Evolutionary conservation across 352 stramenopile species (phyloP), one percentile per base, ranked within the genome.

Genomic region (Phytopythium sindhum): DNA sequence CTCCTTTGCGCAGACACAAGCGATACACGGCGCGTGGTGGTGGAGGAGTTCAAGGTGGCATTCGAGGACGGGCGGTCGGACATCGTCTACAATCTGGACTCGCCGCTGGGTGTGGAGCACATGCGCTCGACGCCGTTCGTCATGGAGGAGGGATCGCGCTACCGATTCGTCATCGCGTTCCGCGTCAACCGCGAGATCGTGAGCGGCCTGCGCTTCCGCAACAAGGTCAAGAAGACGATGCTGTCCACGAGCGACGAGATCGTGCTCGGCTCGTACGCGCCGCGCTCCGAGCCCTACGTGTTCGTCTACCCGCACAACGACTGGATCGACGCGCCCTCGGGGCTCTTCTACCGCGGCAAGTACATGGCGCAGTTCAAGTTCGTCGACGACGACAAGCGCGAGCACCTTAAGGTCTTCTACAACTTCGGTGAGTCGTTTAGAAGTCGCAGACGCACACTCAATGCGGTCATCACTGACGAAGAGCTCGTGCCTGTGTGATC

Each of bases 181-280:
- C 82, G 86, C 47, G 88, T 96, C 50, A 95, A 97, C 57, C 81
- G 84, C 23, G 67, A 83, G 15, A 96, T 97, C 61, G 83, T 97
- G 39, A 92, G 83, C 48, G 88, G 89, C 2, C 60, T 96, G 41
- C 86, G 86, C 44, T 97, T 96, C 72, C 72, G 74, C 50, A 96
- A 96, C 68, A 93, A 94, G 66, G 81, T 91, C 51, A 93, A 90
- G 59, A 95, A 93, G 70, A 88, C 84, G 21, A 76, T 96, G 33
- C 65, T 96, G 12, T 81, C 83, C 12, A 86, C 71, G 19, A 73
- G 66, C 0, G 89, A 96, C 58, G 80, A 95, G 70, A 80, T 97
- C 45, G 83, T 96, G 23, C 65, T 97, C 53, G 89, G 89, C 9
- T 95, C 84, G 12, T 96, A 96, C 60, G 83, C 89, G 6, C 89